Conservation (phyloP, 192 early-diverging fungal species). For the Coemansia sp. region DNA sequence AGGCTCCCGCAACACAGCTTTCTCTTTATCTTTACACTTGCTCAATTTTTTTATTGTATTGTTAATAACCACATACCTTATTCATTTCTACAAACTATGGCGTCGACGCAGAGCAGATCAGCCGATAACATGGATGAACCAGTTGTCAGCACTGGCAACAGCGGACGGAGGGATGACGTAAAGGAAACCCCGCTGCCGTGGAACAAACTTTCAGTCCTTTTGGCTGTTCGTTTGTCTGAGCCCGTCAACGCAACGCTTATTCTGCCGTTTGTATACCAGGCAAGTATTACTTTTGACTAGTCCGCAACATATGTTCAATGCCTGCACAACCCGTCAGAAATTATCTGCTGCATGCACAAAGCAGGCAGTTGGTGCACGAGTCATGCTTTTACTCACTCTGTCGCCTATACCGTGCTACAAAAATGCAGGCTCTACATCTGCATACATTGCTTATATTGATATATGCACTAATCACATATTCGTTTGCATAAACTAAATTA, state of each 20-base stretch:
- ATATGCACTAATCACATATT: neutral
- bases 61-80: neutral
- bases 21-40: neutral
- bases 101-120: neutral
- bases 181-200: slow-evolving; percentile 52
- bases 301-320: neutral
- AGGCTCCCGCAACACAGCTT: neutral
- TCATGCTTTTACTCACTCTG: neutral
- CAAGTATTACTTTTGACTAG: neutral
- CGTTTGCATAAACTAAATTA: neutral
- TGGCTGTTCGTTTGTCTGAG: slow-evolving; percentile 58
- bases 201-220: slow-evolving; percentile 29
- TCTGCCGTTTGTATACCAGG: slow-evolving; percentile 85
- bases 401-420: no score
- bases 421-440: neutral
- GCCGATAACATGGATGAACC: neutral
- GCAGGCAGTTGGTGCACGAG: neutral
- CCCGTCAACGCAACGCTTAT: slow-evolving; percentile 74
- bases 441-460: neutral
- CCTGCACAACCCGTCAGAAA: no score
- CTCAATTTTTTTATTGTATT: neutral
- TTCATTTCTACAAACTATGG: neutral
- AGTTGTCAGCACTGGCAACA: neutral
- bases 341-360: neutral
- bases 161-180: neutral